phyloP scores from a whole-genome alignment of 441 rosid genomes.

The Populus hybrid region DNA sequence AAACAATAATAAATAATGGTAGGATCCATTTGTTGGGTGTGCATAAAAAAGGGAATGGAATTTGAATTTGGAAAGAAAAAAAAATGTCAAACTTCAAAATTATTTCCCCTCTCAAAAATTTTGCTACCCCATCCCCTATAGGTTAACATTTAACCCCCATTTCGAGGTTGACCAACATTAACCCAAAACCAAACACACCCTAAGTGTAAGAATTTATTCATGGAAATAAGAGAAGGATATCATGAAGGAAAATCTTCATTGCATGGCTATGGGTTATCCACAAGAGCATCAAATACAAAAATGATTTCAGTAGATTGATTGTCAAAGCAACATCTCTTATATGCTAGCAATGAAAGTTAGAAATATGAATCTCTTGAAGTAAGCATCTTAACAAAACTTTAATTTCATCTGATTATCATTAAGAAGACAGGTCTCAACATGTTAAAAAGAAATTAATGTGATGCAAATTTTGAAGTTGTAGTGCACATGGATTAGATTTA shows the following conservation, averaged over 20 bases:
- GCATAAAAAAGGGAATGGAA: no score
- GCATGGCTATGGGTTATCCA: neutral
- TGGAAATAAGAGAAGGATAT: neutral
- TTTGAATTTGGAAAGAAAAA: no score
- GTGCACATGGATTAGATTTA: no score
- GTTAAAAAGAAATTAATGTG: neutral
- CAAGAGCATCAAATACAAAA: neutral
- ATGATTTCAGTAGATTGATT: neutral
- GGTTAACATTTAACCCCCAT: no score
- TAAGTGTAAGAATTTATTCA: neutral
- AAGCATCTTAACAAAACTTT: neutral
- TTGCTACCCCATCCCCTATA: no score
- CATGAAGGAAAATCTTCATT: neutral
- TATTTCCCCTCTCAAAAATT: no score
- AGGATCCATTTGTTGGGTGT: no score
- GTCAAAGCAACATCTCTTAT: neutral
- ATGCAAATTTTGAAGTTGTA: neutral
- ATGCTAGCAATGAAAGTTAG: no score
- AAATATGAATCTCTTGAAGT: neutral
- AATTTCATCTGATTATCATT: neutral
- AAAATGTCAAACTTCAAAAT: no score
- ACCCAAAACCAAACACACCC: no score
- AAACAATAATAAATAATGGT: no score
- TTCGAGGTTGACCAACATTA: no score
- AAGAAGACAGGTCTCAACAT: neutral